Conservation (phyloP, 2,329 filamentous ascomycete species). For the Beauveria asiatica region DNA sequence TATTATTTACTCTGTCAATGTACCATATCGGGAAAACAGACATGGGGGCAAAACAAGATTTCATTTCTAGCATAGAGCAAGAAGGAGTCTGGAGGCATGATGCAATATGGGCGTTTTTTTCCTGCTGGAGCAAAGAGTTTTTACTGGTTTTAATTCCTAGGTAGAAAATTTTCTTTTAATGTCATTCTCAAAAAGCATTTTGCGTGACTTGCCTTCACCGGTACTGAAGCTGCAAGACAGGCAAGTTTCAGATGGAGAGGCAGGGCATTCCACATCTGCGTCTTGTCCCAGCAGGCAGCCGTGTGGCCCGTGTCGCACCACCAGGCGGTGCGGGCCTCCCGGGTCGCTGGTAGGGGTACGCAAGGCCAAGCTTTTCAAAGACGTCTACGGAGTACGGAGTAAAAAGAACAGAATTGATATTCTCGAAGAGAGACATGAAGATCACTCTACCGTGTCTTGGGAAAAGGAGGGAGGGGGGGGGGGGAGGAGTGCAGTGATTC, state of each 20-base stretch:
- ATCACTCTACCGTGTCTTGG: background rate
- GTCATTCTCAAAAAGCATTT: background rate
- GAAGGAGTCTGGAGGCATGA: constrained; percentile 1
- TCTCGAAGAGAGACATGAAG: background rate
- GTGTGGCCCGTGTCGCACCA: background rate
- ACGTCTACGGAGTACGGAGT: background rate
- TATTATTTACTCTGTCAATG: background rate
- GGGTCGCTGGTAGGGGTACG: background rate
- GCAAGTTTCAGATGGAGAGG: background rate
- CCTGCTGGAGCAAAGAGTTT: constrained; percentile 1
- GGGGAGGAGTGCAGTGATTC: background rate
- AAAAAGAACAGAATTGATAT: background rate
- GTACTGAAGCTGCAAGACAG: background rate
- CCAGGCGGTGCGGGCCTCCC: background rate
- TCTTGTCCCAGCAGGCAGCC: background rate
- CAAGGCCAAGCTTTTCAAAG: background rate
- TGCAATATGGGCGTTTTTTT: constrained; percentile 1
- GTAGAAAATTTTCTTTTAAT: background rate
- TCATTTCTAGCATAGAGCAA: background rate
- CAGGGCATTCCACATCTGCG: background rate
- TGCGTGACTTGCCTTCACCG: background rate
- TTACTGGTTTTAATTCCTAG: background rate
- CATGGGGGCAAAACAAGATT: background rate
- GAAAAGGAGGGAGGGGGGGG: background rate
- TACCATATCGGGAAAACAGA: background rate